Base-by-base conservation (phyloP, 2,329 filamentous ascomycete species). In the Ceratocystis cubensis region DNA sequence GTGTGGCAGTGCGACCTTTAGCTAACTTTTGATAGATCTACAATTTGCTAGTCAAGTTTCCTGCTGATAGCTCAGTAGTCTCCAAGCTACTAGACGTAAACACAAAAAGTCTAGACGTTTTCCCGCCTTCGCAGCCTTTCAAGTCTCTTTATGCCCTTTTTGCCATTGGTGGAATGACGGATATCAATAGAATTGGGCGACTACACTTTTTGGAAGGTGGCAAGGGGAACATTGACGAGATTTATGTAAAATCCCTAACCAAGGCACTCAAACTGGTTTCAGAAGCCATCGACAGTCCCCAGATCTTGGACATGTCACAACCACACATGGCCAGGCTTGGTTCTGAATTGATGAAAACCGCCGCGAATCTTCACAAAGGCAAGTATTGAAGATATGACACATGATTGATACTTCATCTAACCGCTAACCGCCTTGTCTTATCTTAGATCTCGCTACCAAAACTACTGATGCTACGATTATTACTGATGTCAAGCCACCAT, bases 81-180 rank as follows among this genome's bases (percentile, higher is more conserved):
- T 77, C 80, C 30, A 78, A 82, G 30, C 81, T 94, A 64, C 80
- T 82, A 64, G 79, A 80, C 7, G 75, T 79, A 1, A 73, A 75
- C 0, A 79, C 78, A n/a, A 77, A 81, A 0, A 82, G 85, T 68
- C 75, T 76, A 10, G 81, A 87, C 10, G 76, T 91, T 1, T 91
- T 94, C 68, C 86, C 88, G 5, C 74, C 82, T 1, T 81, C 82
- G 0, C 84, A 88, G 67, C 87, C 87, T 1, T 91, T 85, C 77
- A 88, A 87, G 71, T 84, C 85, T 1, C 78, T 91, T 0, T 95
- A 92, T 73, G 87, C 87, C 2, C 75, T 91, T 0, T 81, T 87
- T 71, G 83, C 86, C 0, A 78, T 96, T 48, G 77, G 79, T 25
- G 81, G 84, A 65, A 87, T 86, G 72, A 78, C 91, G 48, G 76